Base-by-base conservation (phyloP, 2,329 filamentous ascomycete genomes). In the Paraphoma sp. region DNA sequence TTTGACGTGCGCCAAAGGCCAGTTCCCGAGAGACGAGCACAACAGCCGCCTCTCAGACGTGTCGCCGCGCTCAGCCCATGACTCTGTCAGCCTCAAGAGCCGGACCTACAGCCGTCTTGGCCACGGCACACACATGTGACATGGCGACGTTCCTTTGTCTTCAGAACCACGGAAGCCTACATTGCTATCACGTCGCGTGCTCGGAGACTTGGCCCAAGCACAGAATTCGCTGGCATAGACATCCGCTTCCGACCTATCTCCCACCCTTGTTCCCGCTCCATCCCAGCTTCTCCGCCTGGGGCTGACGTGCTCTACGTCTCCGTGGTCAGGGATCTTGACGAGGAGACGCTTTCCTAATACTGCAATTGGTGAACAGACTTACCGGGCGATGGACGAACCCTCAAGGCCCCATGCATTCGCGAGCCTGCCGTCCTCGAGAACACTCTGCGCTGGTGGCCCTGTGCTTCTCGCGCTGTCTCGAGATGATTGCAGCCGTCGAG, bases 241-340 rank as follows among this genome's bases (percentile, higher is more conserved):
- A 45, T 50, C 48, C 56, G 48, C 45, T 57, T 55, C 58, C 65
- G 64, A 56, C 51, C 54, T 61, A 57, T 49, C 48, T 59, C 57
- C 50, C 29, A 65, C 64, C 68, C 69, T 60, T 68, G 70, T 56
- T 58, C 57, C 54, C 53, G 57, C 53, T 45, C 51, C 45, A 53
- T 45, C 33, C 51, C 56, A 48, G 51, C 50, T 54, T 60, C 62
- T 65, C 60, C 63, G 60, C 60, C 62, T 59, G 65, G 59, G 61
- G 65, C 62, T 65, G 69, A 72, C 67, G 66, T 70, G 71, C 69
- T 63, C 57, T 59, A 14, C 33, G 33, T 36, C 33, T 36, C 33
- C 10, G 33, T 36, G 51, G 56, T 59, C 66, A 63, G 65, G 64
- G 59, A 64, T 65, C 46, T 46, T 43, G 57, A 57, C 52, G 51